phyloP scores from a whole-genome alignment of 306 rosid genomes.

The Quercus parvula region DNA sequence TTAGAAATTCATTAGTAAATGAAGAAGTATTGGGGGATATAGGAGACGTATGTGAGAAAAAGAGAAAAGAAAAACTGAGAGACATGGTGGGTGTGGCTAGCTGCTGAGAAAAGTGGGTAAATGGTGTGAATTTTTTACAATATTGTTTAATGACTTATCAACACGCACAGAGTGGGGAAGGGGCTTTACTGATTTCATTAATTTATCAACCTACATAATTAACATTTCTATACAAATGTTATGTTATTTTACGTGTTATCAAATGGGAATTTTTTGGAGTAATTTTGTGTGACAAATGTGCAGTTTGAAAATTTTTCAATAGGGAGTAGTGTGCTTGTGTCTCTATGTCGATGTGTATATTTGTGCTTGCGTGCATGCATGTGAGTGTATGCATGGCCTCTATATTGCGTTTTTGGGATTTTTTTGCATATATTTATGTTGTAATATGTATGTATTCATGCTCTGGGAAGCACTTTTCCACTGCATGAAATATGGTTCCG shows the following conservation, averaged over 20 bases:
- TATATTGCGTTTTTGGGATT: neutral
- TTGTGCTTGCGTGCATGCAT: neutral
- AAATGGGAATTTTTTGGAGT: neutral
- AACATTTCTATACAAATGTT: no score
- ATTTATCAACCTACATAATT: neutral
- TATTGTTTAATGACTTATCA: neutral
- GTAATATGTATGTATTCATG: neutral
- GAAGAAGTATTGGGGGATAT: neutral
- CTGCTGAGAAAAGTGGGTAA: neutral
- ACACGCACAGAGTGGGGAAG: neutral
- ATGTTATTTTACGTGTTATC: neutral
- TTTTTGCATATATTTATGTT: neutral
- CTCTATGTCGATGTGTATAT: neutral
- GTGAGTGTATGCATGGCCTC: neutral
- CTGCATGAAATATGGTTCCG: no score
- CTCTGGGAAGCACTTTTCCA: neutral
- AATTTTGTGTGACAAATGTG: neutral
- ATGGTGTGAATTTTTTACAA: neutral
- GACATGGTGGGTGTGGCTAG: neutral
- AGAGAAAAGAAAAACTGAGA: neutral
- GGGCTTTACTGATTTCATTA: neutral
- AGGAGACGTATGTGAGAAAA: no score
- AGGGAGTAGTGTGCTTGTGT: neutral
- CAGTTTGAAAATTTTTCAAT: neutral
- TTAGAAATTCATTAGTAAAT: neutral